Conservation (phyloP, 108 stramenopile genomes). For the Skeletonema menzelii region DNA sequence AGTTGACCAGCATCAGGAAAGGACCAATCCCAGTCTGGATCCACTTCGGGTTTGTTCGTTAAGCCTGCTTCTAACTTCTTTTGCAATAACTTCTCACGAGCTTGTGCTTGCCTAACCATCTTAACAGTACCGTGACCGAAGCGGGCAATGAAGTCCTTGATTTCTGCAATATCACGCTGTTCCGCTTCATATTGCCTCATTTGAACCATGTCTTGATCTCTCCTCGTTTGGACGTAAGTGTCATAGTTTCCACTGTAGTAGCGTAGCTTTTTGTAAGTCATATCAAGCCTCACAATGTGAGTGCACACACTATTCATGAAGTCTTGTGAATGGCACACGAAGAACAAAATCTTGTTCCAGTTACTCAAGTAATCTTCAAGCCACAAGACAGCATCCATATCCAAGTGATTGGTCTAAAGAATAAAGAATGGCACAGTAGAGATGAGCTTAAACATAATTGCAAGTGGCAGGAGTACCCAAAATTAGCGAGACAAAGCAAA, state of each 20-base stretch:
- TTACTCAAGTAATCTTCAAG: constrained; percentile 81
- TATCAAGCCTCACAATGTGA: constrained; percentile 81
- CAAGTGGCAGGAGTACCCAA: background rate
- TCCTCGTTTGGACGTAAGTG: constrained; percentile 46
- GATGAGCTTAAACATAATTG: background rate
- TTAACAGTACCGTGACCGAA: constrained; percentile 96
- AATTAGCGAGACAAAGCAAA: constrained; percentile 32
- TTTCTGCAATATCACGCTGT: constrained; percentile 58
- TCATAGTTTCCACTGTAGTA: constrained; percentile 79
- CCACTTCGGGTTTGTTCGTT: constrained; percentile 77
- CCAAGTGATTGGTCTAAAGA: constrained; percentile 82
- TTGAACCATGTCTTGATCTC: constrained; percentile 58
- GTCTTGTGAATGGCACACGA: constrained; percentile 91
- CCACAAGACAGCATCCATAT: constrained; percentile 89
- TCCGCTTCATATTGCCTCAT: constrained; percentile 67
- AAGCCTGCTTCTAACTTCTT: constrained; percentile 93
- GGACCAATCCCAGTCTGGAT: constrained; percentile 77
- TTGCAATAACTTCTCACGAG: constrained; percentile 87
- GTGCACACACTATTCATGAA: constrained; percentile 94
- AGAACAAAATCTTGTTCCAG: constrained; percentile 78
- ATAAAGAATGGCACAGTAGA: background rate
- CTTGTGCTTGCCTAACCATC: constrained; percentile 93
- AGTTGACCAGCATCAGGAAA: constrained; percentile 90
- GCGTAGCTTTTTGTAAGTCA: constrained; percentile 50
- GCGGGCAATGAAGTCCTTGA: constrained; percentile 84